Evolutionary conservation across 179 eudicot genomes (phyloP).

Genomic region (Dionaea muscipula): DNA sequence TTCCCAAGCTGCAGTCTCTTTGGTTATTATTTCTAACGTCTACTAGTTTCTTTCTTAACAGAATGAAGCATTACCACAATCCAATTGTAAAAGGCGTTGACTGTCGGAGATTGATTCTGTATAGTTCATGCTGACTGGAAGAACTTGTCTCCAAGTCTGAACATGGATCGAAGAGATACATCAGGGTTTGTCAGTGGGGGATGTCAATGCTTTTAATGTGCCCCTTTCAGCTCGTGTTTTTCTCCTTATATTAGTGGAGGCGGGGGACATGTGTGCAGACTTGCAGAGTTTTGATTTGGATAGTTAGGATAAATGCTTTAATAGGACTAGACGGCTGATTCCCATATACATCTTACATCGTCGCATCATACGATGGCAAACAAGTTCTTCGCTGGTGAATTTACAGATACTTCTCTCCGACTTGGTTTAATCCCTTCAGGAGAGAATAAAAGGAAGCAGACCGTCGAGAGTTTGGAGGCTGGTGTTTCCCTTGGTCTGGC

Average conservation of each 20-base stretch:
- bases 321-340: slow-evolving; percentile 24
- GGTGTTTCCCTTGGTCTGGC: slow-evolving; percentile 31
- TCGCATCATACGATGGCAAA: slow-evolving; percentile 14
- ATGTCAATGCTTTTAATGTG: slow-evolving; percentile 1
- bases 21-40: too few relatives aligned
- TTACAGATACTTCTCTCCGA: slow-evolving; percentile 12
- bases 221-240: neutral
- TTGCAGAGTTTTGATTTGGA: slow-evolving; percentile 10
- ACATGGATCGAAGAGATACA: slow-evolving; percentile 66
- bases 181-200: slow-evolving; percentile 82
- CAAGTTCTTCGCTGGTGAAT: slow-evolving; percentile 8
- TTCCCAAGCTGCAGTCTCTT: too few relatives aligned
- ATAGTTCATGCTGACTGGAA: slow-evolving; percentile 11
- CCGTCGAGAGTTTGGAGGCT: slow-evolving; percentile 12
- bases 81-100: slow-evolving; percentile 1
- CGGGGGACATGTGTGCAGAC: slow-evolving; percentile 15
- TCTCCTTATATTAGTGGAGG: slow-evolving; percentile 14
- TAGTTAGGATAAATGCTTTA: slow-evolving; percentile 5
- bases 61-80: slow-evolving; percentile 16
- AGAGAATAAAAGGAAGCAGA: slow-evolving; percentile 27
- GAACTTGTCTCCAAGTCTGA: neutral
- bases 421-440: slow-evolving; percentile 17
- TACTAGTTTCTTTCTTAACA: slow-evolving; percentile 11
- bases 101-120: slow-evolving; percentile 4
- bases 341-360: slow-evolving; percentile 13